Percentiles rank a stretch among this genome's conserved stretches.
phyloP scores from a whole-genome alignment of 108 stramenopile genomes.

The Aureococcus anophagefferens region DNA sequence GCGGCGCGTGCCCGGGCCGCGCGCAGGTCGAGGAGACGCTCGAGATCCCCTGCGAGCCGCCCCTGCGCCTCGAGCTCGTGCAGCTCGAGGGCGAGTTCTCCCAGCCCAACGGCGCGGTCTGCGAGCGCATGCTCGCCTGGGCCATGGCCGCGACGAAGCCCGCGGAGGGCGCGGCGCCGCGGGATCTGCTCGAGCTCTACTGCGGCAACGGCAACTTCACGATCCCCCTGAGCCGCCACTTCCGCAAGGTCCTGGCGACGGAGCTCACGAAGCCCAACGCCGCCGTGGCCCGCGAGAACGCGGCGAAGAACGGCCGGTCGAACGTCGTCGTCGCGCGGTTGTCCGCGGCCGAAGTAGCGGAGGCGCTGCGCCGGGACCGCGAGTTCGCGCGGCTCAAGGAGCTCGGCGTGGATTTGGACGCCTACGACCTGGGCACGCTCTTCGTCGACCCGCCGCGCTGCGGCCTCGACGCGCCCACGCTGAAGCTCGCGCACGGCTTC shows the following conservation, averaged over 20 bases:
- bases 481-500: neutral
- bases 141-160: neutral
- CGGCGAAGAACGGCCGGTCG: neutral
- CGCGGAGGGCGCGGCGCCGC: neutral
- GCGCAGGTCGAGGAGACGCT: neutral
- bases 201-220: conserved; percentile 30
- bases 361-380: neutral
- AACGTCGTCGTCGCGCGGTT: conserved; percentile 12
- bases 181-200: conserved; percentile 25
- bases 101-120: neutral
- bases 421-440: neutral
- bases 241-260: conserved; percentile 17
- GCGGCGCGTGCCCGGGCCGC: no score
- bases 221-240: neutral
- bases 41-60: neutral
- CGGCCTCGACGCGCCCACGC: neutral
- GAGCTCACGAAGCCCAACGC: conserved; percentile 10
- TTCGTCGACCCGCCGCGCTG: neutral
- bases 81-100: conserved; percentile 3
- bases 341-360: conserved; percentile 9
- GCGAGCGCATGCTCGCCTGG: neutral
- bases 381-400: conserved; percentile 12
- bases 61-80: neutral
- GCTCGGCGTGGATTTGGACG: conserved; percentile 2
- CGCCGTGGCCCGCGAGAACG: neutral